phyloP scores from a whole-genome alignment of 495 filamentous ascomycete genomes.

The Trichoderma parareesei region DNA sequence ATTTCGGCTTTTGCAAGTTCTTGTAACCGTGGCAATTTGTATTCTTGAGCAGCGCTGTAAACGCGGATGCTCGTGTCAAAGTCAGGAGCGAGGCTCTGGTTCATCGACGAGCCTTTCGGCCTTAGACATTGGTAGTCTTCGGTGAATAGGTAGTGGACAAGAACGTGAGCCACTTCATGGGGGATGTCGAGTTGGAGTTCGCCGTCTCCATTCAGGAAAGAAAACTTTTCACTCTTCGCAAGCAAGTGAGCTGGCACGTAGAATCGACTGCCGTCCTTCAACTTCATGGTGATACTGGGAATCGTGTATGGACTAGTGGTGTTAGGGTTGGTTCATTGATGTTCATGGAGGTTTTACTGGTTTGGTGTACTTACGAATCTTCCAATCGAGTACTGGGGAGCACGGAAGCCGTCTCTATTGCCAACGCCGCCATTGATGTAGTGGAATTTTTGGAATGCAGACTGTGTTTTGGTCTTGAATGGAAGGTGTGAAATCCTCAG shows the following conservation, averaged over 20 bases:
- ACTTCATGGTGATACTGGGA: background rate
- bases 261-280: background rate
- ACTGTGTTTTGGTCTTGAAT: background rate
- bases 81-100: conserved; percentile 14
- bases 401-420: background rate
- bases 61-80: conserved; percentile 14
- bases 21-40: conserved; percentile 10
- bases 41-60: conserved; percentile 15
- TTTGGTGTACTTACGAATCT: background rate
- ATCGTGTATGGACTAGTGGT: background rate
- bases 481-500: too few relatives aligned
- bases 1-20: background rate
- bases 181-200: background rate
- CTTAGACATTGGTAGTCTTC: conserved; percentile 17
- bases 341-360: background rate
- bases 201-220: background rate
- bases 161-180: conserved; percentile 14
- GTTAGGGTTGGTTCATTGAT: background rate
- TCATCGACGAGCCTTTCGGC: conserved; percentile 11
- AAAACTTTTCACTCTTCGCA: background rate
- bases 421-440: background rate
- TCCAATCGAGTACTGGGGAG: background rate
- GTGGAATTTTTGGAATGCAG: background rate
- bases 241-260: background rate
- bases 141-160: conserved; percentile 19